Evolutionary conservation across 1,284 basidiomycete species (phyloP).

Genomic region (Cystobasidium pallidum): DNA sequence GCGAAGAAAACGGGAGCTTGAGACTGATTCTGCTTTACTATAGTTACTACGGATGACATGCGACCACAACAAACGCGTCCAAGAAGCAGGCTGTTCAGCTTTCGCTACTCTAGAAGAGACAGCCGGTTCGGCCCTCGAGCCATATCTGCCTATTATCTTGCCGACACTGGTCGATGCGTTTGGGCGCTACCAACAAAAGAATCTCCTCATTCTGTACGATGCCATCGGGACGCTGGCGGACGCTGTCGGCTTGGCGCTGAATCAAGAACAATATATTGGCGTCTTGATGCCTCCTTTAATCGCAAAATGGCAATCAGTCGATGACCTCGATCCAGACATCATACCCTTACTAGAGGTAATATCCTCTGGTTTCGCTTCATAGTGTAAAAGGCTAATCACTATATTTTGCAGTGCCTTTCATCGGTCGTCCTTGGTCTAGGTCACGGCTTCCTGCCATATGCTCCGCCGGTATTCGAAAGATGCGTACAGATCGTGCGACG

Average conservation of each 20-base stretch:
- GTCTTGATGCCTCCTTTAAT: slow-evolving; percentile 96
- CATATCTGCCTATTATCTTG: slow-evolving; percentile 92
- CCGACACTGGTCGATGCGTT: slow-evolving; percentile 95
- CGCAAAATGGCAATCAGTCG: slow-evolving; percentile 82
- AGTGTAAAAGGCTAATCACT: slow-evolving; percentile 8
- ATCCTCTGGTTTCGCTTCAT: slow-evolving; percentile 10
- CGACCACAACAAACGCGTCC: slow-evolving; percentile 98
- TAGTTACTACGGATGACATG: slow-evolving; percentile 96
- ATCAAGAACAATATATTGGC: slow-evolving; percentile 83
- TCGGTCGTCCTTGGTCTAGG: slow-evolving; percentile 97
- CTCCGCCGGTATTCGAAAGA: slow-evolving; percentile 88
- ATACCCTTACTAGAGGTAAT: slow-evolving; percentile 89
- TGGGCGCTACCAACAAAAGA: slow-evolving; percentile 98
- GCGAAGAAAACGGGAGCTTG: not conserved
- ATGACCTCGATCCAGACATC: slow-evolving; percentile 88
- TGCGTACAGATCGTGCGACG: slow-evolving; percentile 84
- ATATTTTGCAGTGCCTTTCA: slow-evolving; percentile 77
- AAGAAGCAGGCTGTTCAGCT: slow-evolving; percentile 98
- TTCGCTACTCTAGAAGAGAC: slow-evolving; percentile 99
- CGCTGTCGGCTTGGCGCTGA: slow-evolving; percentile 85
- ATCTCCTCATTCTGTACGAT: slow-evolving; percentile 96
- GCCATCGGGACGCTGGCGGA: slow-evolving; percentile 97
- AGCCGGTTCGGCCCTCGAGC: slow-evolving; percentile 83
- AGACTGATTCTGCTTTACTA: slow-evolving; percentile 10
- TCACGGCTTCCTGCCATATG: slow-evolving; percentile 84